Conservation (phyloP, 129 eudicot species). For the Flaveria ramosissima region DNA sequence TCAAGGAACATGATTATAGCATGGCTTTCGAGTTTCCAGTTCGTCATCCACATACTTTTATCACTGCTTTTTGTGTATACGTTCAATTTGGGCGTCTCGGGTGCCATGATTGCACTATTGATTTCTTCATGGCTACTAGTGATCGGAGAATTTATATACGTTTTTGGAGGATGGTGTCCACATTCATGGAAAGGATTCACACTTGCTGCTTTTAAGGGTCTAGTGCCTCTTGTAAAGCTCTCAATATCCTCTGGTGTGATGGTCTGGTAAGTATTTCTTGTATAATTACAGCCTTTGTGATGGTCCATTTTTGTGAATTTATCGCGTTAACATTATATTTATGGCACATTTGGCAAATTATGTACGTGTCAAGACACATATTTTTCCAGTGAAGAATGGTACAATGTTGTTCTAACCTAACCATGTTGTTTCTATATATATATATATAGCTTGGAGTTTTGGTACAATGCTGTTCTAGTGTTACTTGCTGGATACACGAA, state of each 20-base stretch:
- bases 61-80: conserved; percentile 46
- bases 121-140: conserved; percentile 57
- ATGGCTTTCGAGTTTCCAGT: conserved; percentile 47
- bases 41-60: conserved; percentile 48
- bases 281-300: background rate
- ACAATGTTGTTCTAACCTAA: background rate
- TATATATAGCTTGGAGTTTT: conserved; percentile 62
- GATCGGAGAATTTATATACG: conserved; percentile 55
- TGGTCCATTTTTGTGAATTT: background rate
- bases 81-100: conserved; percentile 44
- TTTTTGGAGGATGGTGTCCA: conserved; percentile 83
- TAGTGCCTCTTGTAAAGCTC: conserved; percentile 67
- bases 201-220: conserved; percentile 54
- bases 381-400: no score
- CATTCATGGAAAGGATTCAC: conserved; percentile 66
- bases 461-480: conserved; percentile 74
- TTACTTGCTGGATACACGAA: conserved; percentile 74
- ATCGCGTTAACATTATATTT: background rate
- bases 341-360: no score
- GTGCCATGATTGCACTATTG: conserved; percentile 57
- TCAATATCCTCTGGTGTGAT: conserved; percentile 73
- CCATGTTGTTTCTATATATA: background rate
- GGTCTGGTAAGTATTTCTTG: conserved; percentile 52
- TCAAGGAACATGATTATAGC: conserved; percentile 58
- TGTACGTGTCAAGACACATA: no score